Conservation (phyloP, 495 filamentous ascomycete species). For the Penicillium manginii region DNA sequence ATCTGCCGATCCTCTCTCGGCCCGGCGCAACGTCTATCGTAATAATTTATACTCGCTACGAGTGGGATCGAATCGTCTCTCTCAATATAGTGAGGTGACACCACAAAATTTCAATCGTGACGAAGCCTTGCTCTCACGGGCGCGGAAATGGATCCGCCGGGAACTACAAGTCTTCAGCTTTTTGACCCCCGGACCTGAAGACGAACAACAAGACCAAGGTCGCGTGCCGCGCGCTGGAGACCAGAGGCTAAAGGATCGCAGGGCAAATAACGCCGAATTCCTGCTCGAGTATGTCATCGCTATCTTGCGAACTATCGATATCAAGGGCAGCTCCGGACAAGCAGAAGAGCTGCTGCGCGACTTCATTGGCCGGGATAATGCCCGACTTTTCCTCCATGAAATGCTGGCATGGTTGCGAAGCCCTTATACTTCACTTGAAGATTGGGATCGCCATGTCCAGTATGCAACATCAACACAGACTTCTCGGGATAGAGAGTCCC, state of each 20-base stretch:
- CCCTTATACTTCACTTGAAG: slow-evolving; percentile 67
- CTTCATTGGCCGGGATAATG: slow-evolving; percentile 78
- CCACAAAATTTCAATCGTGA: slow-evolving; percentile 66
- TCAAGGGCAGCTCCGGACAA: slow-evolving; percentile 82
- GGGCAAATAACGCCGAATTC: slow-evolving; percentile 82
- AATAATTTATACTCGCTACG: slow-evolving; percentile 79
- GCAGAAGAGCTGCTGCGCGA: slow-evolving; percentile 89
- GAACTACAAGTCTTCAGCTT: slow-evolving; percentile 89
- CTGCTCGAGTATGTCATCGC: slow-evolving; percentile 86
- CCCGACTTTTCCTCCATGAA: slow-evolving; percentile 83
- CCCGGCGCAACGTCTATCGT: slow-evolving; percentile 76
- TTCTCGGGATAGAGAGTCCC: neutral
- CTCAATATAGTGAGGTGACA: slow-evolving; percentile 75
- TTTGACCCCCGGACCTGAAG: slow-evolving; percentile 50
- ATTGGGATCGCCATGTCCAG: slow-evolving; percentile 83
- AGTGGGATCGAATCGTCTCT: slow-evolving; percentile 81
- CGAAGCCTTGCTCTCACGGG: slow-evolving; percentile 73
- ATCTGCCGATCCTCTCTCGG: slow-evolving; percentile 63
- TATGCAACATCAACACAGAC: slow-evolving; percentile 47
- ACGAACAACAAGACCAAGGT: slow-evolving; percentile 18
- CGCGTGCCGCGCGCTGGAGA: slow-evolving; percentile 36
- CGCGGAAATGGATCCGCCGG: slow-evolving; percentile 84
- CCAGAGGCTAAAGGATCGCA: slow-evolving; percentile 47
- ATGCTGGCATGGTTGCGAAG: slow-evolving; percentile 80
- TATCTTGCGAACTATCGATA: slow-evolving; percentile 86